phyloP scores from a whole-genome alignment of 495 filamentous ascomycete genomes.

The Astrocystis sublimbata region DNA sequence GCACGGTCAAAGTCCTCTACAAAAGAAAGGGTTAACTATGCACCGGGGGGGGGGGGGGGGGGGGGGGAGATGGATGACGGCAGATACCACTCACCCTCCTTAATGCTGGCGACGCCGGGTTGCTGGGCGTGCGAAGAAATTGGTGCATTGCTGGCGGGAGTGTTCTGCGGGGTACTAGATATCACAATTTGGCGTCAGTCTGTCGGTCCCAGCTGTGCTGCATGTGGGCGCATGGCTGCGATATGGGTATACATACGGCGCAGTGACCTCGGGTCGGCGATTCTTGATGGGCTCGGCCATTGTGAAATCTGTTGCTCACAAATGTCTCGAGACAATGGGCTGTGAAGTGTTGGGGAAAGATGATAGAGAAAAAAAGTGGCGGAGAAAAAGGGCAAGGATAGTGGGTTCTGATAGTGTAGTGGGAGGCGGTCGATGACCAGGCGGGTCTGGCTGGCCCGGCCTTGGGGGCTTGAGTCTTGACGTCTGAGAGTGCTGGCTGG shows the following conservation, averaged over 20 bases:
- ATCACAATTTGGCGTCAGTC: constrained; percentile 33
- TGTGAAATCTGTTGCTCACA: constrained; percentile 23
- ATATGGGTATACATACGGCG: constrained; percentile 30
- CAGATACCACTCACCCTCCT: constrained; percentile 73
- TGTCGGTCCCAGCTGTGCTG: not conserved
- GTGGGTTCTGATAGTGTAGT: constrained; percentile 26
- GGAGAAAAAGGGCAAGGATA: constrained; percentile 27
- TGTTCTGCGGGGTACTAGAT: constrained; percentile 90
- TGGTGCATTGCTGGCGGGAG: constrained; percentile 88
- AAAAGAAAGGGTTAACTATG: constrained; percentile 20
- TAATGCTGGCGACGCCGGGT: constrained; percentile 91
- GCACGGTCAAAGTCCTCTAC: constrained; percentile 88
- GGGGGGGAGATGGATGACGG: not conserved
- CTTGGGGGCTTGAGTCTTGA: not conserved
- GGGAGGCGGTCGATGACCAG: constrained; percentile 19
- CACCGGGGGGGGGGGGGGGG: not conserved
- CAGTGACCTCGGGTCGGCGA: constrained; percentile 33
- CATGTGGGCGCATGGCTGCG: constrained; percentile 8
- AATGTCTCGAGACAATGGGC: constrained; percentile 13
- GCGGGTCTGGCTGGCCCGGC: constrained; percentile 17
- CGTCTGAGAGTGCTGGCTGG: not conserved
- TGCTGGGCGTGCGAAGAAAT: constrained; percentile 98
- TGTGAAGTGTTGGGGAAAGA: constrained; percentile 18
- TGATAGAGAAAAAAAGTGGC: constrained; percentile 23
- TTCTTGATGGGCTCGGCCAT: constrained; percentile 41